These are phyloP conservation scores for Pisolithus sp. DNA, from an alignment of 768 basidiomycete species.

Conservation along the genomic window DNA sequence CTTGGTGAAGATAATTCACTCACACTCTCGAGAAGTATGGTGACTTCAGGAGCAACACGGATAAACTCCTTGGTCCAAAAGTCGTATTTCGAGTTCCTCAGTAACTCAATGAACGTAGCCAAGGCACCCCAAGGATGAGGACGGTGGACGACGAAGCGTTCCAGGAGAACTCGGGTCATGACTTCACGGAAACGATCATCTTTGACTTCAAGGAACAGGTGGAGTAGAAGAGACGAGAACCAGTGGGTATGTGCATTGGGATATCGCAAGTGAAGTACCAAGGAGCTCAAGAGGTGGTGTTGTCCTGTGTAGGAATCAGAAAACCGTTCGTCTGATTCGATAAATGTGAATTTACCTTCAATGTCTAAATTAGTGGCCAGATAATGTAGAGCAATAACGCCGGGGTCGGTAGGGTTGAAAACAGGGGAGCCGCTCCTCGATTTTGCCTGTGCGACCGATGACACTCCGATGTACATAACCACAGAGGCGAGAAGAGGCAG, in stretches of 20 bases:
- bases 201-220: constrained; percentile 77
- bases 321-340: neutral
- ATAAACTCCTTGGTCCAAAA: constrained; percentile 89
- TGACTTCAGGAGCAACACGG: constrained; percentile 80
- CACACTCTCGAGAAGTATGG: constrained; percentile 78
- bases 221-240: constrained; percentile 88
- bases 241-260: constrained; percentile 98
- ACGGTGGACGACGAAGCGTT: constrained; percentile 88
- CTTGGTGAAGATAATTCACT: constrained; percentile 23
- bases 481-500: constrained; percentile 86
- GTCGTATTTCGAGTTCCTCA: constrained; percentile 84
- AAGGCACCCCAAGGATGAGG: constrained; percentile 97
- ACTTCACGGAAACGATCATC: constrained; percentile 75
- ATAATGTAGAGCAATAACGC: constrained; percentile 79
- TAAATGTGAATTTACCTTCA: constrained; percentile 60
- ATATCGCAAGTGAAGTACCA: constrained; percentile 92
- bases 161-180: constrained; percentile 83
- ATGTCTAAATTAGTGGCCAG: constrained; percentile 79
- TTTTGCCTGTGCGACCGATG: constrained; percentile 84
- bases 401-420: constrained; percentile 78
- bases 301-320: constrained; percentile 52
- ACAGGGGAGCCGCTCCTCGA: constrained; percentile 74
- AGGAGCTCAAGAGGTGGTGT: constrained; percentile 89
- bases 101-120: constrained; percentile 88
- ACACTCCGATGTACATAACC: constrained; percentile 94